phyloP scores from a whole-genome alignment of 345 rosid species.

The Adansonia digitata region DNA sequence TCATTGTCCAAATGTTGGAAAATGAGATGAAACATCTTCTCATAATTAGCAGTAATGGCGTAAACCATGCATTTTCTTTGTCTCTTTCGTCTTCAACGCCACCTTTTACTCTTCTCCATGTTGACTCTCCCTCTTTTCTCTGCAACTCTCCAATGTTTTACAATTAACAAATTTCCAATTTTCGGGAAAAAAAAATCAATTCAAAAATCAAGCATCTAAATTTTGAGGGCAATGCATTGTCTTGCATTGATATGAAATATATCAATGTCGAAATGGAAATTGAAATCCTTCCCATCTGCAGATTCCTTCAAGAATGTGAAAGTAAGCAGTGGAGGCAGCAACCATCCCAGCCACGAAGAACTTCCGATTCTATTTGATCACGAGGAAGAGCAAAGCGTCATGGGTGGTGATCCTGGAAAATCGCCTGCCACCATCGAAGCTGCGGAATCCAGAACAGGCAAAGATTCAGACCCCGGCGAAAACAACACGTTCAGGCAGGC shows the following conservation, averaged over 20 bases:
- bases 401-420: not conserved
- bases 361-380: slow-evolving; percentile 14
- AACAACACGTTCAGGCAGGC: slow-evolving; percentile 23
- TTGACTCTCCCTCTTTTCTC: not conserved
- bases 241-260: not conserved
- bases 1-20: too few relatives aligned
- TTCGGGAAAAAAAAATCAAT: not conserved
- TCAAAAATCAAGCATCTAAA: not conserved
- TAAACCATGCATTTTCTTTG: not conserved
- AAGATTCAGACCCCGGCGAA: not conserved
- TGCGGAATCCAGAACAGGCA: slow-evolving; percentile 9
- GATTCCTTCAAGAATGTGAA: slow-evolving; percentile 33
- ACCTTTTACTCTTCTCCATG: slow-evolving; percentile 9
- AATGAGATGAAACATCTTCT: not conserved
- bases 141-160: not conserved
- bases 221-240: not conserved
- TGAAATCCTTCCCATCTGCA: slow-evolving; percentile 50
- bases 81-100: slow-evolving; percentile 14
- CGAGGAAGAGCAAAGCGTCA: not conserved
- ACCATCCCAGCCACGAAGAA: slow-evolving; percentile 33
- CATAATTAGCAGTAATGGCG: not conserved
- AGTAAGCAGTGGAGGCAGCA: slow-evolving; percentile 13
- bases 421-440: not conserved
- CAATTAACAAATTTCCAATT: not conserved
- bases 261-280: not conserved